Base-by-base conservation (phyloP, 2,329 filamentous ascomycete species). In the Colletotrichum zoysiae region DNA sequence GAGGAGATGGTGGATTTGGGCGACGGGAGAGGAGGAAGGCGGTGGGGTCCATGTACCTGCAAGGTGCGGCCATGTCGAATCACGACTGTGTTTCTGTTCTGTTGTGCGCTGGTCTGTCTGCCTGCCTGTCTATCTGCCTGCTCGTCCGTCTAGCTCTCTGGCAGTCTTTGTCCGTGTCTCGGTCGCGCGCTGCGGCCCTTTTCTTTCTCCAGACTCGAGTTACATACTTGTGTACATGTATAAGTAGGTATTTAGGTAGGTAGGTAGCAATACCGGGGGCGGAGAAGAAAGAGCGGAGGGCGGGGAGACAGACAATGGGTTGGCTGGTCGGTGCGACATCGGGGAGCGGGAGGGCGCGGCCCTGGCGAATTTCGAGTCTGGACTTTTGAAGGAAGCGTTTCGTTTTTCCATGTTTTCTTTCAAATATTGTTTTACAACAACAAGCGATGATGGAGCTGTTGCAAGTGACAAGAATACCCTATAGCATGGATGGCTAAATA, bases 41-140 rank as follows among this genome's bases (percentile, higher is more conserved):
- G 55, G 65, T 59, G 63, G 55, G 16, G 46, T 2, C 26, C 55
- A 57, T 64, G 70, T 70, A 70, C 33, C 66, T 60, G 55, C 65
- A 72, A 70, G 59, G 70, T 72, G 60, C 60, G 70, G 44, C 66
- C 60, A 33, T 55, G 53, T 50, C n/a, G 57, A 58, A 42, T 56
- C 40, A 40, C 59, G 20, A 71, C 53, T 71, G 65, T 71, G 59
- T 65, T 60, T 69, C 60, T 30, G 30, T 30, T 30, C 30, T 30
- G 30, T 30, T 30, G 30, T 30, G 30, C 4, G 30, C 4, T 33
- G 30, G 30, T 30, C 53, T 16, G 42, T 57, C 50, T 51, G 23
- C 30, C 50, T 12, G 23, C 18, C 23, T 51, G 12, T 23, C 44
- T 48, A 11, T 56, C 50, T n/a, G n/a, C n/a, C n/a, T n/a, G n/a